phyloP scores from a whole-genome alignment of 1,139 yeast species.

The Meyerozyma sp. region DNA sequence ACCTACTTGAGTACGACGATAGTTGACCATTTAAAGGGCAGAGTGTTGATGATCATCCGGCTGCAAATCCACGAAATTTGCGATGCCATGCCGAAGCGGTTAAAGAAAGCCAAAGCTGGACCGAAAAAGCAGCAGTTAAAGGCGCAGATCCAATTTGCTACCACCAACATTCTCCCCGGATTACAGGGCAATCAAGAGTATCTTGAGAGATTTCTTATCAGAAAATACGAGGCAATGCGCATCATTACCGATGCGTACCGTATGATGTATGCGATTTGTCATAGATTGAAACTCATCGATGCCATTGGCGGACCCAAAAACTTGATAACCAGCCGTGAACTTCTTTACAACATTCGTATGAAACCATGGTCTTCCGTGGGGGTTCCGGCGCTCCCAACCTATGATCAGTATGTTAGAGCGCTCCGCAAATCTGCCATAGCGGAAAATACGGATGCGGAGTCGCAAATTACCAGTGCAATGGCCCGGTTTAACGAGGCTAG shows the following conservation, averaged over 20 bases:
- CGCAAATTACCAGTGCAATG: constrained; percentile 8
- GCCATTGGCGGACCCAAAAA: constrained; percentile 31
- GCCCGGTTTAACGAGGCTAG: constrained; percentile 14
- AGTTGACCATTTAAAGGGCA: constrained; percentile 44
- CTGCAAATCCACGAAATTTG: constrained; percentile 25
- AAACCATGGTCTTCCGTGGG: constrained; percentile 84
- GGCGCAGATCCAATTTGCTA: constrained; percentile 13
- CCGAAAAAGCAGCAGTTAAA: constrained; percentile 33
- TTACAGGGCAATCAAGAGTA: constrained; percentile 15
- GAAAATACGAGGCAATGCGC: constrained; percentile 3
- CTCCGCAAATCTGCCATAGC: constrained; percentile 9
- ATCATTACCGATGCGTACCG: neutral
- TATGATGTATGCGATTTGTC: constrained; percentile 2
- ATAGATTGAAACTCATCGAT: constrained; percentile 15
- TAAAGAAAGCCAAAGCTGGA: constrained; percentile 46
- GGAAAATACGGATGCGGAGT: constrained; percentile 7
- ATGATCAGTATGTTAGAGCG: constrained; percentile 23
- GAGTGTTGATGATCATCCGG: constrained; percentile 34
- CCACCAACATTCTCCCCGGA: constrained; percentile 19
- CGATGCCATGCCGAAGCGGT: constrained; percentile 36
- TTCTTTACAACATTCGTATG: constrained; percentile 63
- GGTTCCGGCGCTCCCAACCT: constrained; percentile 61
- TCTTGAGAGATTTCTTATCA: constrained; percentile 12
- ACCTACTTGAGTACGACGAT: constrained; percentile 47
- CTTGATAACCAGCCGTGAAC: constrained; percentile 39